Evolutionary conservation across 2,329 filamentous ascomycete species (phyloP).

Genomic region (Ascochyta rabiei): DNA sequence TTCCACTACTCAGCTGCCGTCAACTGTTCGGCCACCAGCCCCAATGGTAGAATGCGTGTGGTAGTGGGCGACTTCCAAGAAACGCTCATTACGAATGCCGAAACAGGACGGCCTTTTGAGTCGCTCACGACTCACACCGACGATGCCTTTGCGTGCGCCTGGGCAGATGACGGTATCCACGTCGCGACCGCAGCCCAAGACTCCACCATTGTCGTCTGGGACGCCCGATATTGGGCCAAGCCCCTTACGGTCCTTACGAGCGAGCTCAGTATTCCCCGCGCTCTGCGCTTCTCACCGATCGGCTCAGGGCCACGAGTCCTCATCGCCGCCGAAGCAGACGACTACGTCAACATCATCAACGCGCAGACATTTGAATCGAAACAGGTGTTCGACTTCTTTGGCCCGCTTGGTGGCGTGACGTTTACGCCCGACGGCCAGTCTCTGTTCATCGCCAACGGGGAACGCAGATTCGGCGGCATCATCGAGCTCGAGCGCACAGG

Average conservation of each 20-base stretch:
- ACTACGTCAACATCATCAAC: conserved; percentile 74
- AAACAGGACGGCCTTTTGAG: conserved; percentile 65
- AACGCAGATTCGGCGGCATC: conserved; percentile 69
- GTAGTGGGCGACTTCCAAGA: conserved; percentile 73
- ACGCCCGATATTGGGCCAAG: conserved; percentile 71
- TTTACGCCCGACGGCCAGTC: conserved; percentile 72
- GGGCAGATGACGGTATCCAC: conserved; percentile 77
- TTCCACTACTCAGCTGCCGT: conserved; percentile 66
- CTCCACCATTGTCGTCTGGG: conserved; percentile 74
- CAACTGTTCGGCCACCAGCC: conserved; percentile 75
- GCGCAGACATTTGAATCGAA: conserved; percentile 67
- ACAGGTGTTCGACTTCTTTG: conserved; percentile 76
- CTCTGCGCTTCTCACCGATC: conserved; percentile 72
- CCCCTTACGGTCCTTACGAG: conserved; percentile 63
- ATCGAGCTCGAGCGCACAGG: conserved; percentile 63
- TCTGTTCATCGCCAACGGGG: conserved; percentile 71
- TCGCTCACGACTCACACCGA: conserved; percentile 69
- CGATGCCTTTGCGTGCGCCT: conserved; percentile 77
- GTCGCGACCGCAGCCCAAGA: conserved; percentile 81
- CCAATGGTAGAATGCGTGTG: conserved; percentile 72
- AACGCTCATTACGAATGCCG: conserved; percentile 71
- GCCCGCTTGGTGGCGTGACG: conserved; percentile 72
- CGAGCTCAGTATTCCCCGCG: conserved; percentile 72
- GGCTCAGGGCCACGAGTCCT: conserved; percentile 71
- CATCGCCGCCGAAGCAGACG: conserved; percentile 76